Percentiles rank a stretch among this genome's conserved stretches.
phyloP scores from a whole-genome alignment of 73 alveolate species.

The Paramecium primaurelia region DNA sequence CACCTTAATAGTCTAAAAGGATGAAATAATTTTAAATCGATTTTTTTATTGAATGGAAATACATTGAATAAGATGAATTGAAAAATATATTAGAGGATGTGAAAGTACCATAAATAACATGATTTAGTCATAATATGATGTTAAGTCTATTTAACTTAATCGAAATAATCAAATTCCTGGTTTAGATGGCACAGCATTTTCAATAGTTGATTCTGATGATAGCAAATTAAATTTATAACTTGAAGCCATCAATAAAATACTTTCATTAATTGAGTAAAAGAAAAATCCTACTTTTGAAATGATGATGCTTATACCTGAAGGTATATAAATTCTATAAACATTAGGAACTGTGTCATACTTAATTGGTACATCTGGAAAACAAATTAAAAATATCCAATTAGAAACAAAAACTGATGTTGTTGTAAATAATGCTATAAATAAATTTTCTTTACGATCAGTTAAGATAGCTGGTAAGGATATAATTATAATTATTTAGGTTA shows the following conservation, averaged over 20 bases:
- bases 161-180: background rate
- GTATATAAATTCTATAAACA: background rate
- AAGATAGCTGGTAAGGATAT: background rate
- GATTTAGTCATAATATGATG: background rate
- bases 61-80: background rate
- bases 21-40: background rate
- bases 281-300: background rate
- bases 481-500: background rate
- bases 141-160: background rate
- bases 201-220: background rate
- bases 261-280: background rate
- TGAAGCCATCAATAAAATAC: background rate
- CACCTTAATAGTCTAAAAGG: background rate
- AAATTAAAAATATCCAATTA: background rate
- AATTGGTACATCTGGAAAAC: background rate
- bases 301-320: background rate
- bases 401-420: background rate
- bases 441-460: background rate
- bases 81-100: background rate
- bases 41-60: slow-evolving; percentile 8
- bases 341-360: background rate
- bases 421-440: background rate
- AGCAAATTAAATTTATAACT: background rate
- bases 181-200: background rate
- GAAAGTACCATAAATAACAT: background rate